Percentiles rank a stretch among this genome's conserved stretches.
Evolutionary conservation across 306 rosid genomes (phyloP).

Genomic region (Ochetophila trinervis): DNA sequence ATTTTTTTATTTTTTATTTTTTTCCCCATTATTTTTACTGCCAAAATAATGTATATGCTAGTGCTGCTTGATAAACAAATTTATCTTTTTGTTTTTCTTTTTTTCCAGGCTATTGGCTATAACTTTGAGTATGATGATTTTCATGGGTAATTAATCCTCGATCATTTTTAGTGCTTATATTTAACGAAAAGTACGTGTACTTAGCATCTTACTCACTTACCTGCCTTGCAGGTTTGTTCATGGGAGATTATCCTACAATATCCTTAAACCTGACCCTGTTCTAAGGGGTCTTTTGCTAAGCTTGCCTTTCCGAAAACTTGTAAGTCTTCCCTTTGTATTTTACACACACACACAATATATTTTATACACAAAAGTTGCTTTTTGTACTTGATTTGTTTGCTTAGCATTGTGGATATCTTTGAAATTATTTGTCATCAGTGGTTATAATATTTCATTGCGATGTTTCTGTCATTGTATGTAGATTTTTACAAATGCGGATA

Average conservation of each 20-base stretch:
- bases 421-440: background rate
- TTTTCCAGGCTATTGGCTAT: conserved; percentile 68
- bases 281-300: conserved; percentile 68
- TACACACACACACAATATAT: background rate
- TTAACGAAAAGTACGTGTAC: background rate
- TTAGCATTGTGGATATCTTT: background rate
- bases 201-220: conserved; percentile 10
- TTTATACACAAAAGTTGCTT: background rate
- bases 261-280: conserved; percentile 69
- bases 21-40: background rate
- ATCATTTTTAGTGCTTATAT: background rate
- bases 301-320: conserved; percentile 74
- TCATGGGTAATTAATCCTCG: conserved; percentile 47
- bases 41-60: background rate
- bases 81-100: conserved; percentile 14
- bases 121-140: conserved; percentile 62
- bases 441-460: background rate
- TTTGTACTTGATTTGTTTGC: background rate
- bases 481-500: conserved; percentile 72
- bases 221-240: conserved; percentile 58
- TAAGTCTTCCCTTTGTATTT: conserved; percentile 30
- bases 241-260: conserved; percentile 73
- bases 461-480: conserved; percentile 23
- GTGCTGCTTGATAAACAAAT: background rate
- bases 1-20: no score